Evolutionary conservation across 23 red algal species (phyloP), one percentile per base, ranked within the genome.

Genomic region (Chondrus crispus): DNA sequence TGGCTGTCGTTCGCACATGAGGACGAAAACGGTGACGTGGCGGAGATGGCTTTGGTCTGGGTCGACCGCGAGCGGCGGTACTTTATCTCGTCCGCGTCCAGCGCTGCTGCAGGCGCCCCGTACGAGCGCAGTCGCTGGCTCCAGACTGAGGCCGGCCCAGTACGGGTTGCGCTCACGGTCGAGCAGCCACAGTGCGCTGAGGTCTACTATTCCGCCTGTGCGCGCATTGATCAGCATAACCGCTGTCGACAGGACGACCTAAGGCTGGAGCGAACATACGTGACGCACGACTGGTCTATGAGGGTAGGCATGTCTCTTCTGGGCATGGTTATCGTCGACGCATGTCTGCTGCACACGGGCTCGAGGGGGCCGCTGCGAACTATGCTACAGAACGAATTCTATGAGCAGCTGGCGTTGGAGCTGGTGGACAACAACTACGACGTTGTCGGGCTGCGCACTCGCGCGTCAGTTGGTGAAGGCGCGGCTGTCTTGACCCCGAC

Each of bases 221-320:
- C 22, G 14, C 76, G 57, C 14, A 58, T 81, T 62, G 76, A 81
- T 39, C 76, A 39, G 14, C 76, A 81, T 39, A 81, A 81, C 76
- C 36, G 76, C 20, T 81, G 76, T 81, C 1, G 36, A 18, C 76
- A 81, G 33, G 43, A 81, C 0, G 0, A 81, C 0, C 76, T 81
- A 28, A 1, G 57, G 13, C 76, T 1, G 36, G 76, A 81, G 28
- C 14, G 33, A 20, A 81, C 55, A 63, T 55, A 0, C 0, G 51
- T 18, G 51, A n/a, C n/a, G n/a, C 14, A 55, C 14, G 51, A 55
- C 16, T 55, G 51, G 51, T 55, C 51, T 18, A 55, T 55, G 51
- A 14, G 51, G 14, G 51, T 55, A 14, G n/a, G n/a, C 51, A 1
- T n/a, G 1, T 18, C 51, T 18, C n/a, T 55, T 14, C 0, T 55